phyloP scores from a whole-genome alignment of 805 yeast genomes.

The Yamadazyma insecticola region DNA sequence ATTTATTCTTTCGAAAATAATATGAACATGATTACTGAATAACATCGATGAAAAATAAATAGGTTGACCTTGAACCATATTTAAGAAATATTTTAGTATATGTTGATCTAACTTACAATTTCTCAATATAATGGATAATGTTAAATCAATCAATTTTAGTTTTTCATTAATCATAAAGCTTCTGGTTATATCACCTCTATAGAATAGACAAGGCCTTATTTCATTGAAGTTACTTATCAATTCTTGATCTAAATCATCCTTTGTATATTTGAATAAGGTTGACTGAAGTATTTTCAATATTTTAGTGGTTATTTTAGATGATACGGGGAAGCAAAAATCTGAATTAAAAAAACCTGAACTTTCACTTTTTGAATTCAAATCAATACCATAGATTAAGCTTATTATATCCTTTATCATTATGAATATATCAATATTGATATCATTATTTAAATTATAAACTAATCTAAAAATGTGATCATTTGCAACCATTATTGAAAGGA shows the following conservation, averaged over 20 bases:
- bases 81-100: slow-evolving; percentile 5
- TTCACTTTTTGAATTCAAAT: too few relatives aligned
- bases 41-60: slow-evolving; percentile 8
- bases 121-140: slow-evolving; percentile 1
- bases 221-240: neutral
- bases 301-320: neutral
- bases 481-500: too few relatives aligned
- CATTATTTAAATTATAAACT: too few relatives aligned
- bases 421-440: too few relatives aligned
- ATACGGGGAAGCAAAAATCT: neutral
- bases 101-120: slow-evolving; percentile 5
- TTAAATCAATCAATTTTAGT: slow-evolving; percentile 3
- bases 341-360: too few relatives aligned
- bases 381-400: too few relatives aligned
- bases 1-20: too few relatives aligned
- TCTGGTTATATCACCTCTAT: slow-evolving; percentile 5
- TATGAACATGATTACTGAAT: slow-evolving; percentile 3
- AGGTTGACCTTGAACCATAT: slow-evolving; percentile 3
- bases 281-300: slow-evolving; percentile 7
- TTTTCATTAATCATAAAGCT: slow-evolving; percentile 5
- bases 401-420: too few relatives aligned
- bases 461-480: too few relatives aligned
- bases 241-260: slow-evolving; percentile 2
- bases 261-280: slow-evolving; percentile 8
- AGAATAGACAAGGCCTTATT: slow-evolving; percentile 8